Base-by-base conservation (phyloP, 768 basidiomycete species). In the Termitomyces sp. region DNA sequence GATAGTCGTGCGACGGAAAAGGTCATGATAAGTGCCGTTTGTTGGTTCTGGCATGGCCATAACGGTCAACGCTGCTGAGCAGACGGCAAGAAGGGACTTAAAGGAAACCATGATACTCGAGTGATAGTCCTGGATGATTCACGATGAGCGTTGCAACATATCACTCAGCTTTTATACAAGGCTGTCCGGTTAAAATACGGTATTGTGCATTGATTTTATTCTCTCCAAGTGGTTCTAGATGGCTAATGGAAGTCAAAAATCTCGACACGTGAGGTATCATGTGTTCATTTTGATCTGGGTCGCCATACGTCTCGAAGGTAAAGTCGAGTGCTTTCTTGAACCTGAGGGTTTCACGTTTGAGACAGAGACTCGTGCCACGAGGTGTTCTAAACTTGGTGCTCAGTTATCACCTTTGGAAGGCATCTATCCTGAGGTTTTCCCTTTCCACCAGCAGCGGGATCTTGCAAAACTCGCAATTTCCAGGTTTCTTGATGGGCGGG, bases 21-120 rank as follows among this genome's bases (percentile, higher is more conserved):
- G 45, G 40, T 60, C 59, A 8, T 61, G 56, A 12, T 63, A 60
- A 19, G 62, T 65, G 1, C 62, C 57, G 31, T 65, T 66, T 14
- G 15, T 17, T 15, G 41, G 8, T 31, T 31, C 10, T 37, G 35
- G 37, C 35, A 33, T 50, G 21, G 66, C 65, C 52, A 64, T 42
- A 37, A 63, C 62, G 26, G 59, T 51, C 21, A 57, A 58, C n/a
- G 64, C 61, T 10, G 62, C 44, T 30, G 63, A 60, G 43, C 61
- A 60, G 50, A 62, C 53, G 41, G 55, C 14, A 62, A 48, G 35
- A 62, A 58, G 40, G 57, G 55, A 49, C 14, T 50, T 56, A 48
- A 56, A 56, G 12, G 54, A 55, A 21, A 56, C 42, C 55, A 56
- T 56, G 33, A 60, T 50, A 57, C 2, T 46, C 17, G 28, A 30